Evolutionary conservation across 805 yeast species (phyloP).

Genomic region (Barnettozyma populi): DNA sequence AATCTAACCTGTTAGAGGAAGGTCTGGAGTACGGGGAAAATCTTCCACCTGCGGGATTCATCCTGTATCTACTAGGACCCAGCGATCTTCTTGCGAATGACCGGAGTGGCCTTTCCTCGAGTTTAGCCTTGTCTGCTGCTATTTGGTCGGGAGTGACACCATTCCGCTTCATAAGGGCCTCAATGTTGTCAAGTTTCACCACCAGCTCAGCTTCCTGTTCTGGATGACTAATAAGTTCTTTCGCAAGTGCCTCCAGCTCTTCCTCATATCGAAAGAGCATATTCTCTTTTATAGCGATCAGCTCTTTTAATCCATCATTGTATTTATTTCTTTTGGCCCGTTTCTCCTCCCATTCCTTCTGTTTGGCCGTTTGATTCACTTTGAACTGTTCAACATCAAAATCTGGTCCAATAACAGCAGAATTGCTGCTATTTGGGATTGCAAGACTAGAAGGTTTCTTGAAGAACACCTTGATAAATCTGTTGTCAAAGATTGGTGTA

Average conservation of each 20-base stretch:
- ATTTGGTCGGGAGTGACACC: constrained; percentile 21
- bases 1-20: constrained; percentile 15
- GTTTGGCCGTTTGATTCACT: constrained; percentile 34
- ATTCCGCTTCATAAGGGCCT: constrained; percentile 14
- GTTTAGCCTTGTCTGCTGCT: constrained; percentile 16
- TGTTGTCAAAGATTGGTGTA: constrained; percentile 40
- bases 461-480: constrained; percentile 45
- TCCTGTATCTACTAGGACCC: constrained; percentile 9
- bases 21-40: constrained; percentile 19
- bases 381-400: constrained; percentile 35
- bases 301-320: constrained; percentile 28
- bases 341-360: constrained; percentile 36
- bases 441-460: constrained; percentile 11
- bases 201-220: constrained; percentile 13
- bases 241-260: constrained; percentile 20
- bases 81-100: constrained; percentile 5
- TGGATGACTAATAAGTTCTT: constrained; percentile 14
- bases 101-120: constrained; percentile 8
- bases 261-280: constrained; percentile 31
- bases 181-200: constrained; percentile 12
- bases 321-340: constrained; percentile 29
- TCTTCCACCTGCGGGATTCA: not conserved
- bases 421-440: not conserved
- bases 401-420: constrained; percentile 1
- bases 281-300: constrained; percentile 30